A percentile compares a stretch with the other conserved stretches of the same genome.
phyloP scores from a whole-genome alignment of 306 rosid genomes.

The Begonia masoniana region DNA sequence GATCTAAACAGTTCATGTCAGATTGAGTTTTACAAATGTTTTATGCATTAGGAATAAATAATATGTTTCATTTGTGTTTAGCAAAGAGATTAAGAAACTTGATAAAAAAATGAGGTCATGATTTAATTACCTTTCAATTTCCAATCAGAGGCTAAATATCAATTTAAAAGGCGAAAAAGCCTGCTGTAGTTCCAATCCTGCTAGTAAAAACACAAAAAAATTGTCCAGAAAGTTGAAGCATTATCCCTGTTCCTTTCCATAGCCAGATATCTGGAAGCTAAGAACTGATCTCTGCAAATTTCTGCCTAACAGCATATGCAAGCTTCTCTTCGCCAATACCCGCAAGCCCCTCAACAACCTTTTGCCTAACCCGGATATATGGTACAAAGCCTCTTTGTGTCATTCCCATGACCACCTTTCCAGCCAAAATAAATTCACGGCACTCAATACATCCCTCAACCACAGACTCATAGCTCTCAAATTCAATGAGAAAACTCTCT shows the following conservation, averaged over 20 bases:
- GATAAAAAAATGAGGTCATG: too few relatives aligned
- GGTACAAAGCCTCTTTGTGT: constrained; percentile 39
- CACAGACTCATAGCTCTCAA: constrained; percentile 63
- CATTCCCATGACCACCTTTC: constrained; percentile 63
- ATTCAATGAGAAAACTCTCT: constrained; percentile 39
- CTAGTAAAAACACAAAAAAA: not conserved
- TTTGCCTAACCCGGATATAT: constrained; percentile 51
- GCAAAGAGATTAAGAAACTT: constrained; percentile 1
- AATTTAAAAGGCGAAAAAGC: too few relatives aligned
- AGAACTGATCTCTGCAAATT: constrained; percentile 37
- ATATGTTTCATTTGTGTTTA: constrained; percentile 4
- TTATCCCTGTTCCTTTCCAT: too few relatives aligned
- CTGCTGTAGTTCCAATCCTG: not conserved
- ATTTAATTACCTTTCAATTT: too few relatives aligned
- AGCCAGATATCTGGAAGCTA: constrained; percentile 12
- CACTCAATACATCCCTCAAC: constrained; percentile 67
- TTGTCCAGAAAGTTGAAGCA: too few relatives aligned
- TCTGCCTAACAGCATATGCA: constrained; percentile 62
- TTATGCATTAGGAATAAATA: constrained; percentile 11
- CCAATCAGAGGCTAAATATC: too few relatives aligned
- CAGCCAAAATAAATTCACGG: constrained; percentile 58
- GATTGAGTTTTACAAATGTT: not conserved
- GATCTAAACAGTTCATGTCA: not conserved
- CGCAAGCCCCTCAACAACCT: constrained; percentile 62
- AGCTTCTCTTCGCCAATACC: constrained; percentile 58